Evolutionary conservation across 768 basidiomycete genomes (phyloP).

Genomic region (Russula brevipes): DNA sequence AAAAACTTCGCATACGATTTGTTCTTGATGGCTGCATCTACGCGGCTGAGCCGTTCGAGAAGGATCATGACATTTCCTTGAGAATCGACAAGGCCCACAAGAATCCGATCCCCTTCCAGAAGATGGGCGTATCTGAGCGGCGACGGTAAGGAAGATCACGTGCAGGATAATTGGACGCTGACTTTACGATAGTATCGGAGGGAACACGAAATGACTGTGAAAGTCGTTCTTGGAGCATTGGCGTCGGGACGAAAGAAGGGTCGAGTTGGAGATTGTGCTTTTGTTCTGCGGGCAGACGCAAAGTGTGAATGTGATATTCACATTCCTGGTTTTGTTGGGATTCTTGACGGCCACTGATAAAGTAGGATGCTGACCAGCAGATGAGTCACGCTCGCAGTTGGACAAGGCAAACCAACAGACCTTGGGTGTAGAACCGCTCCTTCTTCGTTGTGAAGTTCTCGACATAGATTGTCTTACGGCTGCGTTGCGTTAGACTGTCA

Average conservation of each 20-base stretch:
- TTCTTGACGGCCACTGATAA: constrained; percentile 10
- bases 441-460: constrained; percentile 8
- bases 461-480: constrained; percentile 2
- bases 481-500: background rate
- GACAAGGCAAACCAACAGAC: background rate
- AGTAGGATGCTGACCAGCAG: constrained; percentile 3
- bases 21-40: constrained; percentile 9
- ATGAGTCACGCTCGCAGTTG: background rate
- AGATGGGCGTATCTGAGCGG: constrained; percentile 17
- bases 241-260: constrained; percentile 15
- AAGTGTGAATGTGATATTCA: constrained; percentile 8
- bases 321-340: constrained; percentile 13
- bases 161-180: background rate
- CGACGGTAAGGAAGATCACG: background rate
- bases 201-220: constrained; percentile 14
- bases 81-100: constrained; percentile 13
- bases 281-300: constrained; percentile 14
- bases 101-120: constrained; percentile 17
- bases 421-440: background rate
- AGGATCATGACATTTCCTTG: constrained; percentile 16
- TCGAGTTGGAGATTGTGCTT: constrained; percentile 21
- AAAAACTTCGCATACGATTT: constrained; percentile 26
- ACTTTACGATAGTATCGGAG: constrained; percentile 10
- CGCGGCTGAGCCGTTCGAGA: constrained; percentile 9
- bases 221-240: constrained; percentile 3